These are phyloP conservation scores for Sordaria brevicollis DNA, from an alignment of 495 filamentous ascomycete genomes.

Conservation along the genomic window DNA sequence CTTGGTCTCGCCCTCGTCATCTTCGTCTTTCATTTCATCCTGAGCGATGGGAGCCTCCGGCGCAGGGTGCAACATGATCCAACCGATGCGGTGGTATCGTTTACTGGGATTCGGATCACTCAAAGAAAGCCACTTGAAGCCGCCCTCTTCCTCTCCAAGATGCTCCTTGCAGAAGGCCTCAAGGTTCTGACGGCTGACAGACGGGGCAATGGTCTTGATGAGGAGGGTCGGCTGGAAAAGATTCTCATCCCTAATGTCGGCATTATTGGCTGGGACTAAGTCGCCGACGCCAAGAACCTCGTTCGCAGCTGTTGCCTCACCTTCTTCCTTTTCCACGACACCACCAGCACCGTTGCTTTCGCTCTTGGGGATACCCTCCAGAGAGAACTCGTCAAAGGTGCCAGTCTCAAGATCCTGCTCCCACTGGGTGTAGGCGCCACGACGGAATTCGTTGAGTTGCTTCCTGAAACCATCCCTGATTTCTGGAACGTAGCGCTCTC, in stretches of 20 bases:
- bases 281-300: constrained; percentile 90
- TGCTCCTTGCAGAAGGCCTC: constrained; percentile 89
- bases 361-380: constrained; percentile 91
- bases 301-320: constrained; percentile 77
- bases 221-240: constrained; percentile 79
- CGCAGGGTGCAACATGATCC: constrained; percentile 86
- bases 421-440: constrained; percentile 70
- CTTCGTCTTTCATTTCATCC: constrained; percentile 54
- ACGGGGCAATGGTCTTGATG: constrained; percentile 96
- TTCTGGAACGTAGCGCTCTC: constrained; percentile 83
- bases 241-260: constrained; percentile 74
- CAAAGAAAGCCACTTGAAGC: constrained; percentile 83
- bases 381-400: constrained; percentile 83
- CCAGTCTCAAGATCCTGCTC: constrained; percentile 71
- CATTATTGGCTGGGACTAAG: constrained; percentile 66
- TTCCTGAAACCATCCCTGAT: constrained; percentile 57
- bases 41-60: constrained; percentile 48
- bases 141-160: constrained; percentile 73
- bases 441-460: constrained; percentile 65
- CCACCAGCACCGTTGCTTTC: constrained; percentile 84
- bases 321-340: constrained; percentile 87
- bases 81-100: constrained; percentile 94
- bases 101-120: constrained; percentile 96
- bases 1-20: constrained; percentile 34
- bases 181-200: constrained; percentile 87